Evolutionary conservation across 75 land plant species (phyloP).

Genomic region (Selaginella tamariscina): DNA sequence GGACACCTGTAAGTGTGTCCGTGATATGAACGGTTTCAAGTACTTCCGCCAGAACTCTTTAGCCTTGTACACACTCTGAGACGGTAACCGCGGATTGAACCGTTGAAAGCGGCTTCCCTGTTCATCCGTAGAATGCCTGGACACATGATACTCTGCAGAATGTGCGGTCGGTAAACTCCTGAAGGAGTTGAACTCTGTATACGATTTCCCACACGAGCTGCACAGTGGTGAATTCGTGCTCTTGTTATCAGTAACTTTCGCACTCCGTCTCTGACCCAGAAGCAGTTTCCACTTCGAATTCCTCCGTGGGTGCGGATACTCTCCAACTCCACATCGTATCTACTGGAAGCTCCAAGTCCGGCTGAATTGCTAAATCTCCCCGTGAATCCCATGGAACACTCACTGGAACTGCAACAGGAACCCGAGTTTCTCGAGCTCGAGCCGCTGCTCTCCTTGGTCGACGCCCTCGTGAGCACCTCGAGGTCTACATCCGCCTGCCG

Average conservation of each 20-base stretch:
- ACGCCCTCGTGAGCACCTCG: not conserved
- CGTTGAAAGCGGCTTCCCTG: not conserved
- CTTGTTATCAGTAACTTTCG: not conserved
- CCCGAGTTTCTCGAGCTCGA: not conserved
- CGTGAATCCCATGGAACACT: not conserved
- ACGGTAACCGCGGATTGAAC: not conserved
- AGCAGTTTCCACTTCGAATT: not conserved
- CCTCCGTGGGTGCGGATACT: not conserved
- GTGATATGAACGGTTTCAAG: not conserved
- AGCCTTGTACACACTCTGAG: not conserved
- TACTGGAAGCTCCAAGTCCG: not conserved
- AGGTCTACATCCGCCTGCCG: not conserved
- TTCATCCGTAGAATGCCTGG: not conserved
- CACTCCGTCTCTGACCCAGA: not conserved
- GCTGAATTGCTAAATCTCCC: not conserved
- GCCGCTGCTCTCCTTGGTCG: not conserved
- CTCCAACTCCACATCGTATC: not conserved
- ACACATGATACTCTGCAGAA: not conserved
- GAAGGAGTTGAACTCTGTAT: not conserved
- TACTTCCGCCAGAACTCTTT: not conserved
- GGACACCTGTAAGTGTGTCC: not conserved
- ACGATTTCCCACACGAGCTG: not conserved
- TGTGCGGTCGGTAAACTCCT: not conserved
- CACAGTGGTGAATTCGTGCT: not conserved
- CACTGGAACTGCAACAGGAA: not conserved